Evolutionary conservation across 2,329 filamentous ascomycete species (phyloP).

Genomic region (Alternaria metachromatica): DNA sequence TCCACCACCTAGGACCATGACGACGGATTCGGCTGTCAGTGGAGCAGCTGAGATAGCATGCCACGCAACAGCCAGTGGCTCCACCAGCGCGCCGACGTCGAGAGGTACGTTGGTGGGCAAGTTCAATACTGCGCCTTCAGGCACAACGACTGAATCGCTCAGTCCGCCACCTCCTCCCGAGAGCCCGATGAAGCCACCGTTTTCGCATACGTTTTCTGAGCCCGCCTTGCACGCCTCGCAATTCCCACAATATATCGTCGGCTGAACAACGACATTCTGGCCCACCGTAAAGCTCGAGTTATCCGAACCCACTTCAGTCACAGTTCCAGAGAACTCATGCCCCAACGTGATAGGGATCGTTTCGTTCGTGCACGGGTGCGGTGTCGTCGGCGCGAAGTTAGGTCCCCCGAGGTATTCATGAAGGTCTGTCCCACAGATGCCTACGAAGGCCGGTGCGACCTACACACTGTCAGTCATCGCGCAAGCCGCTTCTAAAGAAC

Average conservation of each 20-base stretch:
- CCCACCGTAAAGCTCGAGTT: constrained; percentile 59
- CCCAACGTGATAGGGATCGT: constrained; percentile 66
- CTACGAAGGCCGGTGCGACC: constrained; percentile 57
- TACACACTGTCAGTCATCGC: constrained; percentile 14
- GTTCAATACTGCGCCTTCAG: constrained; percentile 56
- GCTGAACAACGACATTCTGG: constrained; percentile 65
- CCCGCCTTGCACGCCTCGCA: constrained; percentile 63
- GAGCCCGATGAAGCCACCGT: constrained; percentile 61
- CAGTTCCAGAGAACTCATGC: constrained; percentile 69
- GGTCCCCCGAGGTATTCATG: constrained; percentile 61
- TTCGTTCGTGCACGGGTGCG: constrained; percentile 66
- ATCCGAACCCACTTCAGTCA: constrained; percentile 63
- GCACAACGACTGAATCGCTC: constrained; percentile 62
- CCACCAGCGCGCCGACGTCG: constrained; percentile 65
- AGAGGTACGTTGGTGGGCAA: constrained; percentile 61
- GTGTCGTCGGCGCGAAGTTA: constrained; percentile 57
- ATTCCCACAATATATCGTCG: constrained; percentile 63
- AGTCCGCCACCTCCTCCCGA: constrained; percentile 63
- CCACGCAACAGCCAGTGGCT: constrained; percentile 70
- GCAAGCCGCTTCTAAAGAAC: neutral
- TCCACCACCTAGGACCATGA: constrained; percentile 66
- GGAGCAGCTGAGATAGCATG: constrained; percentile 63
- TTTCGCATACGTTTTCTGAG: constrained; percentile 65
- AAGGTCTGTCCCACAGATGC: constrained; percentile 61
- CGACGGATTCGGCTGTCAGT: constrained; percentile 55